Conservation (phyloP, 495 filamentous ascomycete genomes). For the Margaritispora aquatica region DNA sequence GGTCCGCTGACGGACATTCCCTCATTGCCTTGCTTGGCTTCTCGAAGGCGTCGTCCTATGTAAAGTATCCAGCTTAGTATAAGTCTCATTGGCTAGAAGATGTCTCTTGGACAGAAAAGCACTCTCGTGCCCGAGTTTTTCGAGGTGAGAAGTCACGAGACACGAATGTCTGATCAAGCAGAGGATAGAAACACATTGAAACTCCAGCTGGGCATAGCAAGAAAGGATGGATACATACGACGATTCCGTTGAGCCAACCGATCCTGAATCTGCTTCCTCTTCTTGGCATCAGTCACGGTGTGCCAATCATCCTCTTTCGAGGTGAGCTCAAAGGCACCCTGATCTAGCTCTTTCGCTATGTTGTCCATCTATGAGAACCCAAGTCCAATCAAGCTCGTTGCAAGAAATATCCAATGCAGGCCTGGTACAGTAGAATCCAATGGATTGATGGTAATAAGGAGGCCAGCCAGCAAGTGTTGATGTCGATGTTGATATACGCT, state of each 20-base stretch:
- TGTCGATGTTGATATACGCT: not conserved
- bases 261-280: slow-evolving; percentile 4
- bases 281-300: not conserved
- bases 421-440: too few species aligned
- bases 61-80: too few species aligned
- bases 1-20: not conserved
- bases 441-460: too few species aligned
- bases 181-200: not conserved
- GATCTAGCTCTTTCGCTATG: not conserved
- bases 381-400: too few species aligned
- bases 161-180: too few species aligned
- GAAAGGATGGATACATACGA: not conserved
- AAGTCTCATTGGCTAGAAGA: too few species aligned
- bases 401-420: too few species aligned
- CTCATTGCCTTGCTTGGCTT: not conserved
- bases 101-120: too few species aligned
- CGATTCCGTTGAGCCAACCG: not conserved
- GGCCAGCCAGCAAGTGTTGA: not conserved
- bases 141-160: too few species aligned
- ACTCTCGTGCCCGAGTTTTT: too few species aligned
- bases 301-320: not conserved
- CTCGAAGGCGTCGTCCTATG: slow-evolving; percentile 1
- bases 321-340: not conserved
- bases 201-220: not conserved
- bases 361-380: not conserved